Evolutionary conservation across 1,139 yeast genomes (phyloP).

Genomic region (Groenewaldozyma sp.): DNA sequence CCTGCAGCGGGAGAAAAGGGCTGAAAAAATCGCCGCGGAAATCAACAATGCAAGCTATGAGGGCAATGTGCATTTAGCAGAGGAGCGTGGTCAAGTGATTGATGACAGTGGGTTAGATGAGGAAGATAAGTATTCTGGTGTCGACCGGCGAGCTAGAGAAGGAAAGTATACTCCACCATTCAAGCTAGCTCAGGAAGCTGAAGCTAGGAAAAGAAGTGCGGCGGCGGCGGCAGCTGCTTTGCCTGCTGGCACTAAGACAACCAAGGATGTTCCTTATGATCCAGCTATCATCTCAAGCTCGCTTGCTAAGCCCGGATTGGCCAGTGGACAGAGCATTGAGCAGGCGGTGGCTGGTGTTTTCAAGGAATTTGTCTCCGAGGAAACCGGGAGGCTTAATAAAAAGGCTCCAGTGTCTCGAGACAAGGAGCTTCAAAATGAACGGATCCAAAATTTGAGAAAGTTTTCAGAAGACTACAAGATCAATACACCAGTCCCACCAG

Average conservation of each 20-base stretch:
- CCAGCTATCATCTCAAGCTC: constrained; percentile 62
- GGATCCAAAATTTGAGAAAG: constrained; percentile 63
- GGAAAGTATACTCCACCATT: constrained; percentile 5
- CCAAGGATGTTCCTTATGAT: constrained; percentile 31
- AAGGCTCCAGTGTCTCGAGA: constrained; percentile 32
- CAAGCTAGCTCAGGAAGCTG: constrained; percentile 6
- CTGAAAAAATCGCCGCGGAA: constrained; percentile 73
- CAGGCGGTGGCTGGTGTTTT: constrained; percentile 29
- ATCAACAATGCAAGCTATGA: constrained; percentile 58
- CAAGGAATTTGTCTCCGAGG: constrained; percentile 29
- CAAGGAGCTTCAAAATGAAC: constrained; percentile 37
- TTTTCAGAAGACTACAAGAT: constrained; percentile 79
- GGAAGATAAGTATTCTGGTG: constrained; percentile 95
- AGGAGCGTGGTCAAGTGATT: constrained; percentile 71
- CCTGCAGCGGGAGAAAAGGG: constrained; percentile 52
- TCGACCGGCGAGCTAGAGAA: constrained; percentile 34
- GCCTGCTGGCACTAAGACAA: constrained; percentile 13
- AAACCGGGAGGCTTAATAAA: constrained; percentile 24
- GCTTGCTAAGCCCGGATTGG: constrained; percentile 14
- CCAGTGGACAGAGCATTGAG: constrained; percentile 16
- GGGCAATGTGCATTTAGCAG: constrained; percentile 74
- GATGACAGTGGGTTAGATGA: constrained; percentile 89
- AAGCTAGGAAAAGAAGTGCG: constrained; percentile 39
- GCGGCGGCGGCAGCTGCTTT: background rate
- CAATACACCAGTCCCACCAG: constrained; percentile 47